Evolutionary conservation across 306 rosid genomes (phyloP).

Genomic region (Gynostemma pentaphyllum): DNA sequence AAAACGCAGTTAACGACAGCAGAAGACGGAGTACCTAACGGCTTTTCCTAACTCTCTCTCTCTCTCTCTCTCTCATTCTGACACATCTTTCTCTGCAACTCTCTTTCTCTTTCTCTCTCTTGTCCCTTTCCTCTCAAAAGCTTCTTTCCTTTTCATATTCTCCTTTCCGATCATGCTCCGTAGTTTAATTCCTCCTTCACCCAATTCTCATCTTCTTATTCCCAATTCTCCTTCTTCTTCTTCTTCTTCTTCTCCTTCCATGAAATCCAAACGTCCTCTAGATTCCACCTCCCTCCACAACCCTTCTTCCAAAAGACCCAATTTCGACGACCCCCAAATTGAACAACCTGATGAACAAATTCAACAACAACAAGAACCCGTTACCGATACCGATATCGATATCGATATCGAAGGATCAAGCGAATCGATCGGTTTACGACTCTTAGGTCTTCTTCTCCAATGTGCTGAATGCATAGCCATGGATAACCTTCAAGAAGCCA

Average conservation of each 20-base stretch:
- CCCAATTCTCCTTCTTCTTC: conserved; percentile 18
- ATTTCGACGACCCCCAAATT: conserved; percentile 8
- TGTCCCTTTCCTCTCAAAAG: conserved; percentile 6
- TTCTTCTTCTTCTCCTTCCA: conserved; percentile 35
- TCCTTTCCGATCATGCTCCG: conserved; percentile 69
- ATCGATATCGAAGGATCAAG: conserved; percentile 21
- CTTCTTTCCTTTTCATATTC: conserved; percentile 1
- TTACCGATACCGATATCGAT: no score
- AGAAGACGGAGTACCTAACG: conserved; percentile 5
- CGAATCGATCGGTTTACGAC: conserved; percentile 57
- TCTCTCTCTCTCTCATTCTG: conserved; percentile 25
- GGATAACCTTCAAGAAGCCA: conserved; percentile 63
- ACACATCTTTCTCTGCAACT: conserved; percentile 29
- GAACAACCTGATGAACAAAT: no score
- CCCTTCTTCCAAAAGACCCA: conserved; percentile 32
- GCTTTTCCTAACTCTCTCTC: conserved; percentile 13
- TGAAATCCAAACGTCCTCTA: conserved; percentile 57
- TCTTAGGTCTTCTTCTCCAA: conserved; percentile 71
- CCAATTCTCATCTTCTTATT: conserved; percentile 26
- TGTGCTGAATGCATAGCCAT: conserved; percentile 92
- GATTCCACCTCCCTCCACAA: conserved; percentile 18
- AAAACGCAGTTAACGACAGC: conserved; percentile 20
- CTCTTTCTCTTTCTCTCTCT: conserved; percentile 28
- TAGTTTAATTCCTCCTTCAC: conserved; percentile 63
- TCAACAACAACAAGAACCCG: no score